phyloP scores from a whole-genome alignment of 805 yeast genomes.

The Yarrowia osloensis region DNA sequence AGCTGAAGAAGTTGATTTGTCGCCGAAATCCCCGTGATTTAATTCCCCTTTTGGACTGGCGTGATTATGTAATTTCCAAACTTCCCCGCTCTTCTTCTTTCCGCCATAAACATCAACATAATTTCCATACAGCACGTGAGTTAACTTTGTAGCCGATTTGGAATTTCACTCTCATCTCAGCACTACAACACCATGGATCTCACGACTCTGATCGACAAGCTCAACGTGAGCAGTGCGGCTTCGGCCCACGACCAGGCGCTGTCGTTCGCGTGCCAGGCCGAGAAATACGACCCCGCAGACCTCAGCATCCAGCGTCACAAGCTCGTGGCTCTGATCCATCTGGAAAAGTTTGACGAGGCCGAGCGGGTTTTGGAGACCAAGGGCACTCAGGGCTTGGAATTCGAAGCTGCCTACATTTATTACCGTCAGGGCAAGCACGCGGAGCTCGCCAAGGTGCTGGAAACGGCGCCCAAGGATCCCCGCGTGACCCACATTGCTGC shows the following conservation, averaged over 20 bases:
- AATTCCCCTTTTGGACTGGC: too few relatives aligned
- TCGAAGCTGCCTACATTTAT: constrained; percentile 58
- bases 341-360: constrained; percentile 58
- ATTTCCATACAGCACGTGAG: constrained; percentile 7
- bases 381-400: constrained; percentile 2
- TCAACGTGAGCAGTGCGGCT: constrained; percentile 26
- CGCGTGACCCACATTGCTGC: constrained; percentile 49
- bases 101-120: too few relatives aligned
- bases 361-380: constrained; percentile 46
- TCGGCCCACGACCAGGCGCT: constrained; percentile 7
- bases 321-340: constrained; percentile 59
- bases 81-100: too few relatives aligned
- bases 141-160: background rate
- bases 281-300: constrained; percentile 39
- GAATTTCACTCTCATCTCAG: constrained; percentile 7
- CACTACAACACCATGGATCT: constrained; percentile 9
- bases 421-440: constrained; percentile 57
- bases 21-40: too few relatives aligned
- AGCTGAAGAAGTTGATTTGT: too few relatives aligned
- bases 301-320: constrained; percentile 46
- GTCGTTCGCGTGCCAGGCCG: constrained; percentile 11
- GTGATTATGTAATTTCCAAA: too few relatives aligned
- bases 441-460: constrained; percentile 37
- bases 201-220: constrained; percentile 21
- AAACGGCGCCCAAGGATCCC: background rate